phyloP scores from a whole-genome alignment of 345 rosid species.

The Gossypium herbaceum region DNA sequence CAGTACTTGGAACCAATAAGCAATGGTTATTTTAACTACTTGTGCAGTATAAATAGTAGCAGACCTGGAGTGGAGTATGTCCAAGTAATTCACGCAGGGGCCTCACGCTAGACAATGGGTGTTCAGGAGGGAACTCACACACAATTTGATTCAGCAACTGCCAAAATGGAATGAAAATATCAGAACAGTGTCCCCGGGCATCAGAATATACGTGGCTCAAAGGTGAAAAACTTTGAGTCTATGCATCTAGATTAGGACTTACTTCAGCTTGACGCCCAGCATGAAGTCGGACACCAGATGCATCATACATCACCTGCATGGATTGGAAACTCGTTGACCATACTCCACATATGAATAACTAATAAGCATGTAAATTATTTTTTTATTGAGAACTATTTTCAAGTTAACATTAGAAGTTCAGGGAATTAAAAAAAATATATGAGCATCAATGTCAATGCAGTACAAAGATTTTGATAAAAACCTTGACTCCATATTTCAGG shows the following conservation, averaged over 20 bases:
- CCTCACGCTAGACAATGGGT: conserved; percentile 73
- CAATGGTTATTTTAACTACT: neutral
- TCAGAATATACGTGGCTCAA: conserved; percentile 10
- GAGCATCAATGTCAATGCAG: neutral
- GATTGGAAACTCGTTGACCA: neutral
- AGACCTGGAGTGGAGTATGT: conserved; percentile 91
- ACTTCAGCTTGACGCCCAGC: conserved; percentile 99
- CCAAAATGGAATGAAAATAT: conserved; percentile 16
- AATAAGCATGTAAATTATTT: neutral
- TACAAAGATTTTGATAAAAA: neutral
- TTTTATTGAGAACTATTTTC: neutral
- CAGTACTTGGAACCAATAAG: neutral
- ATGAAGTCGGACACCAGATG: conserved; percentile 89
- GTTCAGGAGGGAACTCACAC: conserved; percentile 95
- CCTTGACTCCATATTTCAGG: neutral
- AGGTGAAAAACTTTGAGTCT: conserved; percentile 6
- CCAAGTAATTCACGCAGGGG: conserved; percentile 95
- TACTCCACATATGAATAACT: neutral
- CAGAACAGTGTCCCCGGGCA: neutral
- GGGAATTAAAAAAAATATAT: neutral
- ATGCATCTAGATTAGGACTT: conserved; percentile 17
- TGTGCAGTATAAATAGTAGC: conserved; percentile 15
- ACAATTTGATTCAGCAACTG: conserved; percentile 95
- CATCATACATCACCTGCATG: conserved; percentile 94
- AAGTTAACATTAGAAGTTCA: neutral